A percentile compares a stretch with the other conserved stretches of the same genome.
These are phyloP conservation scores for Westerdykella sp. DNA, from an alignment of 2,329 filamentous ascomycete species.

Conservation along the genomic window DNA sequence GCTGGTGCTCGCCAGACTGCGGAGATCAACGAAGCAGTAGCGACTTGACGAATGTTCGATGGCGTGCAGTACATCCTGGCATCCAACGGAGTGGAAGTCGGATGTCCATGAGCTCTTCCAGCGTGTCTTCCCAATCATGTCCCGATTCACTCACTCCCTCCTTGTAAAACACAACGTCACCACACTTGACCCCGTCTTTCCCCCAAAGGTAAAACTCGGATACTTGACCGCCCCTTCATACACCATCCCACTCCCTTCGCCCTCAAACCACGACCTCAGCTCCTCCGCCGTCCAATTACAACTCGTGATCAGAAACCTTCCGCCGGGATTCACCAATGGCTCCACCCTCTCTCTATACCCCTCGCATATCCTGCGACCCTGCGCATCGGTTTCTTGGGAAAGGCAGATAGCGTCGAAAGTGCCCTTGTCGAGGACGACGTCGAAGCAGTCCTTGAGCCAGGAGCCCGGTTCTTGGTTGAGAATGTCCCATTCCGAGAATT, in stretches of 20 bases:
- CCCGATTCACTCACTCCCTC: conserved; percentile 15
- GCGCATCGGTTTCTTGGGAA: conserved; percentile 48
- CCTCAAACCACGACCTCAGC: conserved; percentile 70
- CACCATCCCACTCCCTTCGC: conserved; percentile 45
- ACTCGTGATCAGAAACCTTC: conserved; percentile 79
- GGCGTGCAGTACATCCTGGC: not conserved
- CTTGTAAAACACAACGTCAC: conserved; percentile 76
- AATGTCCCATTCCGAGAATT: conserved; percentile 51
- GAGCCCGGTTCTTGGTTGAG: conserved; percentile 38
- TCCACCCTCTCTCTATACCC: conserved; percentile 66
- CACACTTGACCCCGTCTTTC: conserved; percentile 80
- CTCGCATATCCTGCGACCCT: conserved; percentile 61
- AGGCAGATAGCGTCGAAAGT: conserved; percentile 94
- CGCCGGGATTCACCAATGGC: conserved; percentile 61
- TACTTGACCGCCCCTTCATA: conserved; percentile 69
- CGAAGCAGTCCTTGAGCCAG: conserved; percentile 66
- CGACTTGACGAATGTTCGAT: not conserved
- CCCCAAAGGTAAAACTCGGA: conserved; percentile 82
- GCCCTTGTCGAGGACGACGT: conserved; percentile 94
- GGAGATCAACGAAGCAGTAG: conserved; percentile 8
- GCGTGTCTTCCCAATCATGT: not conserved
- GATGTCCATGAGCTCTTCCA: not conserved
- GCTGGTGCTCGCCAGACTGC: conserved; percentile 53
- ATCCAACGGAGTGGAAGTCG: too few species aligned
- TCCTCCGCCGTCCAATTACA: conserved; percentile 98